Percentiles rank a stretch among this genome's conserved stretches.
Evolutionary conservation across 108 stramenopile genomes (phyloP).

Genomic region (Hondaea fermentalgiana): DNA sequence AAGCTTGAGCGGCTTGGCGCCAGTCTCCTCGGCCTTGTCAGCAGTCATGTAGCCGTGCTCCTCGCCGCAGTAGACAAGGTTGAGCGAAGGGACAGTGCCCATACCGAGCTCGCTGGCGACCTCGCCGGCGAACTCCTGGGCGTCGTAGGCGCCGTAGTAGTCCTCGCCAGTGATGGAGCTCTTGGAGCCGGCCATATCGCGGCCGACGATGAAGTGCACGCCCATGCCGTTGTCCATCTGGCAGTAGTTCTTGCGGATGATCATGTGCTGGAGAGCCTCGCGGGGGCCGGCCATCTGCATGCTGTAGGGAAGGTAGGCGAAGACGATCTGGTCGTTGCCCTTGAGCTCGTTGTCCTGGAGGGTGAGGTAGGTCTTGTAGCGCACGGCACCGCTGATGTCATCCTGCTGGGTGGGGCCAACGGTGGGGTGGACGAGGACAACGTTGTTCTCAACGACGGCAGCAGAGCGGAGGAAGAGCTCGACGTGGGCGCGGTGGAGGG

Average conservation of each 20-base stretch:
- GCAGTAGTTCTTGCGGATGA: constrained; percentile 99
- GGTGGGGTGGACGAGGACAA: constrained; percentile 95
- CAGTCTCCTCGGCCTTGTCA: constrained; percentile 83
- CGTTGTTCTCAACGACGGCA: constrained; percentile 73
- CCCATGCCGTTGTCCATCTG: background rate
- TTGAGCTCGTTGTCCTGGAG: constrained; percentile 74
- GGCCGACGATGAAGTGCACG: constrained; percentile 98
- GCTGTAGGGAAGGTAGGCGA: constrained; percentile 97
- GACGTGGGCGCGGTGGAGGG: constrained; percentile 98
- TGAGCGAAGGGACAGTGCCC: constrained; percentile 79
- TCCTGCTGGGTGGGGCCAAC: constrained; percentile 98
- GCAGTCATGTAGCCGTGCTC: constrained; percentile 91
- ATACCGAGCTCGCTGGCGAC: constrained; percentile 78
- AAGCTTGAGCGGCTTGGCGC: constrained; percentile 72
- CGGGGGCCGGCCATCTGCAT: constrained; percentile 99
- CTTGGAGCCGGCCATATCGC: constrained; percentile 99
- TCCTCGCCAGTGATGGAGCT: constrained; percentile 87
- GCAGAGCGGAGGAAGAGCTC: constrained; percentile 96
- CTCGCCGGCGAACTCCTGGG: constrained; percentile 83
- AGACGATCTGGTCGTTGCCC: constrained; percentile 78
- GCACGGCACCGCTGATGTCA: constrained; percentile 76
- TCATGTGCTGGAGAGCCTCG: constrained; percentile 99
- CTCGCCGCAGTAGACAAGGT: constrained; percentile 93
- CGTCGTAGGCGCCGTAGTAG: constrained; percentile 98
- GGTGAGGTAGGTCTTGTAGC: constrained; percentile 97